Evolutionary conservation across 2,329 filamentous ascomycete species (phyloP), one percentile per base, ranked within the genome.

Genomic region (Aspergillus uvarum): DNA sequence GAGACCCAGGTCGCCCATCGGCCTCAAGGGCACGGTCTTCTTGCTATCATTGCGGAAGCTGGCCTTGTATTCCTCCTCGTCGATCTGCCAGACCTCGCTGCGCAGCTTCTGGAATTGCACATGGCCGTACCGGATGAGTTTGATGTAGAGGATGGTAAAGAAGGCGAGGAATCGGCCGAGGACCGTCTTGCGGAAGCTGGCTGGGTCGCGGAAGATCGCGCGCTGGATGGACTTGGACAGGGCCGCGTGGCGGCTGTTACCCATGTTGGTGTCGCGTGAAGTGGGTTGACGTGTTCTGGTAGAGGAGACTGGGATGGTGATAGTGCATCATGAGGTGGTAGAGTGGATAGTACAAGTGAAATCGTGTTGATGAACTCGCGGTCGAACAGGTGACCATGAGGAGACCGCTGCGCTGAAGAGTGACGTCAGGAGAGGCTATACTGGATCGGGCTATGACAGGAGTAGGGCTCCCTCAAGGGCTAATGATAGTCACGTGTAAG

Each of bases 1-100:
- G 70, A 89, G 90, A 2, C 89, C 89, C 74, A 92, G 80, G 68
- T 91, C 87, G 1, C 87, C 88, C 61, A 89, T 82, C 1, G 86
- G 73, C 2, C 82, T 74, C 32, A 91, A 75, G 0, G 77, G 72
- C 57, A 72, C 72, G 48, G 70, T 74, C 63, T 76, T 76, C 58
- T 71, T 75, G 38, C 16, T 44, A 65, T 76, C 72, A 32, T 70
- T 74, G 5, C 76, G 75, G 66, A 88, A 87, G 63, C 81, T 85
- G 29, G 79, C 78, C 12, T 72, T 76, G 63, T 87, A 88, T 22
- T 82, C 81, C 11, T 81, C 76, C 59, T 86, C 82, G 24, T 81
- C 73, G 35, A 87, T 80, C 4, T 76, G 60, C 84, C 85, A 87
- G 19, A 77, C 72, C 6, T 82, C 74, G 5, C 76, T 75, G 7